Conservation (phyloP, 148 eudicot genomes). For the Persicaria tinctoria region DNA sequence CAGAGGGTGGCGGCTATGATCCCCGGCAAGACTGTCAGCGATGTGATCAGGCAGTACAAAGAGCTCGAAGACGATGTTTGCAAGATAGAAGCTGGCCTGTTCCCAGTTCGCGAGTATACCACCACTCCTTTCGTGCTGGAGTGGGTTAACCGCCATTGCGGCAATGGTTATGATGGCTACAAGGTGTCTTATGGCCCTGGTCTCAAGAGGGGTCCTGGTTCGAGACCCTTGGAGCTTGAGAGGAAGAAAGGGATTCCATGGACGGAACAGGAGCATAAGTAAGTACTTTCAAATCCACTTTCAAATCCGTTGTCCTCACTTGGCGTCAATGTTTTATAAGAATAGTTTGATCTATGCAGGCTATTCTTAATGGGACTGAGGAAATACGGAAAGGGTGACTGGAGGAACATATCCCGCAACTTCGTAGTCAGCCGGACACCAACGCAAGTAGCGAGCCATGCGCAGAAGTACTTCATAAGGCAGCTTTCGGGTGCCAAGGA, state of each 20-base stretch:
- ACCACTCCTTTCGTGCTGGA: slow-evolving; percentile 59
- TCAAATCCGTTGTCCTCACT: background rate
- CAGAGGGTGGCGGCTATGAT: slow-evolving; percentile 73
- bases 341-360: slow-evolving; percentile 28
- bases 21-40: slow-evolving; percentile 77
- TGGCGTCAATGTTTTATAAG: background rate
- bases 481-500: slow-evolving; percentile 94
- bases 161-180: slow-evolving; percentile 37
- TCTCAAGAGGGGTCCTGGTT: slow-evolving; percentile 37
- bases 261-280: slow-evolving; percentile 99
- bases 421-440: slow-evolving; percentile 87
- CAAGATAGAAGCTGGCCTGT: slow-evolving; percentile 76
- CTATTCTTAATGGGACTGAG: slow-evolving; percentile 87
- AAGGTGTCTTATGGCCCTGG: slow-evolving; percentile 35
- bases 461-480: slow-evolving; percentile 92
- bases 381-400: slow-evolving; percentile 97
- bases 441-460: slow-evolving; percentile 99
- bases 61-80: slow-evolving; percentile 79
- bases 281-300: slow-evolving; percentile 18
- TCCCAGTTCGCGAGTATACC: slow-evolving; percentile 44
- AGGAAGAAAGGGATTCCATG: slow-evolving; percentile 99
- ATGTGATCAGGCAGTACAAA: slow-evolving; percentile 75
- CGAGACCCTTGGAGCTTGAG: slow-evolving; percentile 57
- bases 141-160: slow-evolving; percentile 55
- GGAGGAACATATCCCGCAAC: slow-evolving; percentile 96